Conservation (phyloP, 1,139 yeast genomes). For the Pneumocystis oryctolagi region DNA sequence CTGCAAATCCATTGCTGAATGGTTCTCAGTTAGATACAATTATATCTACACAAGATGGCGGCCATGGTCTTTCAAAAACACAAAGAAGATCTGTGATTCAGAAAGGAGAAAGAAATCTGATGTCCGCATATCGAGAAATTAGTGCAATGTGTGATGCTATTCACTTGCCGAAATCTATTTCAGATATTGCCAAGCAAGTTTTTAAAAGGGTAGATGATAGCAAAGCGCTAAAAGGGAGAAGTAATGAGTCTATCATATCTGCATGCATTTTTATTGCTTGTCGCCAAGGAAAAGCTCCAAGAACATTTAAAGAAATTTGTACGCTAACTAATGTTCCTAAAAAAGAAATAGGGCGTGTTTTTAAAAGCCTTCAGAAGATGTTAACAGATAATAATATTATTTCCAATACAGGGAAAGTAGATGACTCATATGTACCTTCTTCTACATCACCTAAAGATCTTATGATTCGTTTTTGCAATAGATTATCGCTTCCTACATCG, state of each 20-base stretch:
- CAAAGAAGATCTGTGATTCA: constrained; percentile 78
- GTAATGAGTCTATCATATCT: constrained; percentile 91
- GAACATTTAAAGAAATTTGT: constrained; percentile 92
- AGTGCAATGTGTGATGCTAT: constrained; percentile 96
- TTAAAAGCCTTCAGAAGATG: constrained; percentile 25
- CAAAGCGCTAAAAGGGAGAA: constrained; percentile 71
- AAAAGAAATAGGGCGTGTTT: constrained; percentile 65
- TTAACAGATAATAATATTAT: constrained; percentile 7
- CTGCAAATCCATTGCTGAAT: constrained; percentile 85
- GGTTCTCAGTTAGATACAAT: constrained; percentile 85
- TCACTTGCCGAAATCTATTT: constrained; percentile 84
- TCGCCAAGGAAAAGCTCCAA: constrained; percentile 82
- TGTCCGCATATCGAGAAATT: constrained; percentile 79
- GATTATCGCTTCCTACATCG: constrained; percentile 70
- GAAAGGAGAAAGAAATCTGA: constrained; percentile 71
- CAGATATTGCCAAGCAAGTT: constrained; percentile 94
- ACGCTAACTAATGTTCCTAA: constrained; percentile 88
- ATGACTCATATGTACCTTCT: constrained; percentile 11
- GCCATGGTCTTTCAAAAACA: constrained; percentile 60
- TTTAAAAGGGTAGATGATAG: constrained; percentile 86
- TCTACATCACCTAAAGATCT: constrained; percentile 79
- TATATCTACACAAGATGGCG: constrained; percentile 74
- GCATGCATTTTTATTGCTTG: constrained; percentile 92
- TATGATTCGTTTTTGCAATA: constrained; percentile 91
- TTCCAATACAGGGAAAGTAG: constrained; percentile 3